phyloP scores from a whole-genome alignment of 495 filamentous ascomycete genomes.

The Penicillium goetzii region DNA sequence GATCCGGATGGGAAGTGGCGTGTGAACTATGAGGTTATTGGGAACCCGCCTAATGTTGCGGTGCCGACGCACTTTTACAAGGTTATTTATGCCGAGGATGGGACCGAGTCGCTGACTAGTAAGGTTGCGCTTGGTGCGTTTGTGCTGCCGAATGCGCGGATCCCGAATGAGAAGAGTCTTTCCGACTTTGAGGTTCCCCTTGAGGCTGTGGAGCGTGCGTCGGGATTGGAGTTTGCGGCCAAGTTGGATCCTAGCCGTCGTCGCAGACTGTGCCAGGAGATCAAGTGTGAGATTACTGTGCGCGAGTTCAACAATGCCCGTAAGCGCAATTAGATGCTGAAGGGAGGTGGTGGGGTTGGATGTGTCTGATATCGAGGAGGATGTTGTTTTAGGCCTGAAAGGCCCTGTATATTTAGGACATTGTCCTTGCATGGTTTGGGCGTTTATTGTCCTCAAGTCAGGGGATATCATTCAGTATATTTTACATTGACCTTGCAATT shows the following conservation, averaged over 20 bases:
- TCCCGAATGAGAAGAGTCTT: constrained; percentile 81
- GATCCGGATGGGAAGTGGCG: constrained; percentile 92
- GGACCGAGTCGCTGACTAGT: constrained; percentile 55
- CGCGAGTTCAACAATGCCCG: constrained; percentile 67
- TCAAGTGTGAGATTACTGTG: constrained; percentile 77
- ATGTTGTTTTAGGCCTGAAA: constrained; percentile 15
- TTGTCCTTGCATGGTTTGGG: constrained; percentile 33
- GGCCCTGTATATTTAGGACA: constrained; percentile 33
- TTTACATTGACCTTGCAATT: constrained; percentile 6
- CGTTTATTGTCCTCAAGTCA: constrained; percentile 20
- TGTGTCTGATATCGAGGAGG: not conserved
- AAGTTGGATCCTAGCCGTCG: constrained; percentile 73
- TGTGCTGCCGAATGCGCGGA: constrained; percentile 91
- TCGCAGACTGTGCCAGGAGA: constrained; percentile 83
- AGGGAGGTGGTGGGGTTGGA: not conserved
- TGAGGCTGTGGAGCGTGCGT: constrained; percentile 88
- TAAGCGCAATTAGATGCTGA: constrained; percentile 29
- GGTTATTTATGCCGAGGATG: constrained; percentile 93
- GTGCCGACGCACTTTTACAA: constrained; percentile 99
- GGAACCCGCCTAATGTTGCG: constrained; percentile 88
- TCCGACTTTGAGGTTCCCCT: constrained; percentile 92
- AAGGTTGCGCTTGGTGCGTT: constrained; percentile 92
- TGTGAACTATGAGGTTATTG: constrained; percentile 96
- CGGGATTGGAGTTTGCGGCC: constrained; percentile 85
- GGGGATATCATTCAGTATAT: constrained; percentile 24